Conservation (phyloP, 805 yeast genomes). For the Scheffersomyces stipitis region DNA sequence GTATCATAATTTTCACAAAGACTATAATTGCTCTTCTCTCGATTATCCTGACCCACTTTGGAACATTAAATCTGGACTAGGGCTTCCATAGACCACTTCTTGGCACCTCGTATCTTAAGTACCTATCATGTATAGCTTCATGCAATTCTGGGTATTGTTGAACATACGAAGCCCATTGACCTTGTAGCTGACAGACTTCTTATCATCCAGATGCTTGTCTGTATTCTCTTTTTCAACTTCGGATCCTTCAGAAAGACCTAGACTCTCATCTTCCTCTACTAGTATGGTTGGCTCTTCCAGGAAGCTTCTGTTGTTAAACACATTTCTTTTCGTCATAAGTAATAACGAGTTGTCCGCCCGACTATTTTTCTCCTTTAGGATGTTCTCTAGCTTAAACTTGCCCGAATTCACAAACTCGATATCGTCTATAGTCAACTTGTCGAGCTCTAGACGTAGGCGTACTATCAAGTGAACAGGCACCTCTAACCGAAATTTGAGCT, state of each 20-base stretch:
- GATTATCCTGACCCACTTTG: no score
- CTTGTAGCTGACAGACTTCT: conserved; percentile 9
- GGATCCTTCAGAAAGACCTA: not conserved
- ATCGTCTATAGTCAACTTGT: conserved; percentile 3
- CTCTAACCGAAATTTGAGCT: not conserved
- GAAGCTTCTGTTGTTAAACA: not conserved
- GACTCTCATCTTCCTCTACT: not conserved
- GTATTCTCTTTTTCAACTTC: conserved; percentile 2
- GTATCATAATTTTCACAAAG: no score
- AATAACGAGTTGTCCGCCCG: conserved; percentile 3
- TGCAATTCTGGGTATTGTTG: conserved; percentile 7
- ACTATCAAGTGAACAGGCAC: not conserved
- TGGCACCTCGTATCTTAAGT: no score
- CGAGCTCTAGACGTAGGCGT: conserved; percentile 1
- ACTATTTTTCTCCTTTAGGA: not conserved
- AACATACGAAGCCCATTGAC: conserved; percentile 5
- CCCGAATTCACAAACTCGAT: not conserved
- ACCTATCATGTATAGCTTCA: conserved; percentile 5
- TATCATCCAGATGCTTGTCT: conserved; percentile 3
- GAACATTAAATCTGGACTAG: no score
- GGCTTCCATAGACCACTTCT: no score
- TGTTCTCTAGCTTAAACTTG: not conserved
- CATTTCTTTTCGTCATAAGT: conserved; percentile 1
- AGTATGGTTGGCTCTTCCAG: conserved; percentile 3
- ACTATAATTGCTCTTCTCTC: no score